Base-by-base conservation (phyloP, 2,329 filamentous ascomycete species). In the Pestalotiopsis fici region DNA sequence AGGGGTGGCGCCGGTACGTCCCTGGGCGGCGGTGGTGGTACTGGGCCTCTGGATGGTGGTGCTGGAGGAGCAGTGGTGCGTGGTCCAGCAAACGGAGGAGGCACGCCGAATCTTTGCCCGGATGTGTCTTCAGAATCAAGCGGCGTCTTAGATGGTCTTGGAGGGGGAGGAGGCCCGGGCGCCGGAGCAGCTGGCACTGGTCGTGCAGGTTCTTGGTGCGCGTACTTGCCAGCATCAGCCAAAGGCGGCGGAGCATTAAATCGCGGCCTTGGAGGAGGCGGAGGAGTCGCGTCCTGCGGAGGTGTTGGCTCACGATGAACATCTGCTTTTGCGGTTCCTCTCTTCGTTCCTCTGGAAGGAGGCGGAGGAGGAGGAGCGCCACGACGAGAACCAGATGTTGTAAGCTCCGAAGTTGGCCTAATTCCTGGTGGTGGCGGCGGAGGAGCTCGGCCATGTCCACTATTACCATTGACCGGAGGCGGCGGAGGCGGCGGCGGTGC, bases 161-260 rank as follows among this genome's bases (percentile, higher is more conserved):
- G 90, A 27, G 90, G 88, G 31, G 91, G 91, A 27, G 90, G 88
- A 35, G 91, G 90, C 1, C 87, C 90, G 35, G 89, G 83, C 61
- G 83, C 83, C 31, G 89, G 83, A 61, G 83, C 83, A 11, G 83
- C 73, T 73, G 71, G 85, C 66, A 73, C 75, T 15, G 77, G 80
- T 75, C 72, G 80, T 78, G 74, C 85, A 79, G 75, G 83, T 73
- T 78, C 86, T 76, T 66, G 80, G 80, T 90, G 85, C 3, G 92
- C 94, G 76, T 89, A 96, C 79, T 93, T 97, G 47, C 96, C 96
- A 67, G 96, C 96, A 78, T 97, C 95, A 66, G 93, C 89, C 68
- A 98, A 81, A 2, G 95, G 93, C 39, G 96, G 96, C 59, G 96
- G 96, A 9, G 93, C 95, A 71, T 90, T 87, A 82, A 97, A 98